Evolutionary conservation across 2,329 filamentous ascomycete genomes (phyloP).

Genomic region (Paraconiothyrium brasiliense): DNA sequence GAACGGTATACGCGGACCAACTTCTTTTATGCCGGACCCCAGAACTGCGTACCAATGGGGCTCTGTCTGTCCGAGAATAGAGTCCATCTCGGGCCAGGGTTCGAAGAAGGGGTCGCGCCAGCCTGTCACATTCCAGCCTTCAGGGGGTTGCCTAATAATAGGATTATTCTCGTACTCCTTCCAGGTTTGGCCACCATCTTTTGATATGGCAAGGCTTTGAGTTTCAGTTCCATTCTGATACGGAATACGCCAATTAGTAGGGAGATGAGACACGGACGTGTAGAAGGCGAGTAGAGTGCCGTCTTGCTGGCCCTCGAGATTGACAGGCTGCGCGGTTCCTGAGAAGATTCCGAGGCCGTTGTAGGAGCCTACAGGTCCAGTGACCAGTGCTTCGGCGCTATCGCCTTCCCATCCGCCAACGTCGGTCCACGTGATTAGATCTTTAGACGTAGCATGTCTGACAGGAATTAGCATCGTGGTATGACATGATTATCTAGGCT

Average conservation of each 20-base stretch:
- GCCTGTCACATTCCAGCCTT: constrained; percentile 54
- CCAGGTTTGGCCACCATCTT: constrained; percentile 59
- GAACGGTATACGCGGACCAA: constrained; percentile 58
- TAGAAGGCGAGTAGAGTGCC: constrained; percentile 59
- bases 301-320: constrained; percentile 56
- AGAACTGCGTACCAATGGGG: constrained; percentile 59
- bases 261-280: constrained; percentile 57
- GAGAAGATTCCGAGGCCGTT: constrained; percentile 64
- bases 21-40: constrained; percentile 58
- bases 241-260: constrained; percentile 56
- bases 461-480: constrained; percentile 46
- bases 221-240: constrained; percentile 58
- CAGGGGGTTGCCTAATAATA: constrained; percentile 54
- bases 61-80: constrained; percentile 51
- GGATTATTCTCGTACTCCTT: constrained; percentile 58
- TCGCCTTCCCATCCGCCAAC: constrained; percentile 58
- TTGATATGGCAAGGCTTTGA: constrained; percentile 56
- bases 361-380: constrained; percentile 55
- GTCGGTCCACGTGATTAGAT: constrained; percentile 58
- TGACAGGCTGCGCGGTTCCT: constrained; percentile 61
- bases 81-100: constrained; percentile 55
- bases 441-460: constrained; percentile 62
- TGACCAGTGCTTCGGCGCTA: constrained; percentile 51
- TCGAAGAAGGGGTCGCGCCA: constrained; percentile 33
- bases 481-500: constrained; percentile 24